Conservation (phyloP, 1,139 yeast species). For the Sugiyamaella novakii region DNA sequence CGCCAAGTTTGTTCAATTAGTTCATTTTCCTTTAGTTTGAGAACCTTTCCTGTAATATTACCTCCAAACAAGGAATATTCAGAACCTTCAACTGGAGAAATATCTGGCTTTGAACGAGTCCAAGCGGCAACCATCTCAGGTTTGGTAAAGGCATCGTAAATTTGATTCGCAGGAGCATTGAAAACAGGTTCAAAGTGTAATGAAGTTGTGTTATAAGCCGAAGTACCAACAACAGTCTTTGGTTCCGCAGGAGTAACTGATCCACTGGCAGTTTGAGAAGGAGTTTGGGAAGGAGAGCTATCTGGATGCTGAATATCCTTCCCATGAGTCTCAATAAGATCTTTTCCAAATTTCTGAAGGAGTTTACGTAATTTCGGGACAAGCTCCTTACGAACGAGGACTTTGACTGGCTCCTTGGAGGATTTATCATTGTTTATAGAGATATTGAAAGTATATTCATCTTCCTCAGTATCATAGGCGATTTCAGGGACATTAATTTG, state of each 20-base stretch:
- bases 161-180: constrained; percentile 83
- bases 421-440: constrained; percentile 58
- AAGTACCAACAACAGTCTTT: constrained; percentile 46
- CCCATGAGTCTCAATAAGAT: constrained; percentile 74
- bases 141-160: constrained; percentile 74
- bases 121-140: constrained; percentile 81
- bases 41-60: constrained; percentile 72
- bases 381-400: constrained; percentile 58
- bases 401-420: constrained; percentile 54
- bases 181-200: constrained; percentile 77
- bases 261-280: constrained; percentile 44
- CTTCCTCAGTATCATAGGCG: constrained; percentile 87
- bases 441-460: constrained; percentile 82
- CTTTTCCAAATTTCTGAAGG: constrained; percentile 70
- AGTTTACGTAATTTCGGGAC: constrained; percentile 67
- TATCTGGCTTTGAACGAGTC: constrained; percentile 76
- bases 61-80: constrained; percentile 81
- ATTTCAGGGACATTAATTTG: constrained; percentile 84
- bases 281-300: constrained; percentile 53
- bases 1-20: constrained; percentile 81
- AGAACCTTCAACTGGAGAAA: constrained; percentile 64
- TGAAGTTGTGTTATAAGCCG: constrained; percentile 71
- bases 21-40: constrained; percentile 59
- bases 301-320: constrained; percentile 82
- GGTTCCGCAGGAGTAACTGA: constrained; percentile 28